Evolutionary conservation across 208 protist genomes (phyloP), one percentile per base, ranked within the genome.

Genomic region (Crithidia acanthocephali): DNA sequence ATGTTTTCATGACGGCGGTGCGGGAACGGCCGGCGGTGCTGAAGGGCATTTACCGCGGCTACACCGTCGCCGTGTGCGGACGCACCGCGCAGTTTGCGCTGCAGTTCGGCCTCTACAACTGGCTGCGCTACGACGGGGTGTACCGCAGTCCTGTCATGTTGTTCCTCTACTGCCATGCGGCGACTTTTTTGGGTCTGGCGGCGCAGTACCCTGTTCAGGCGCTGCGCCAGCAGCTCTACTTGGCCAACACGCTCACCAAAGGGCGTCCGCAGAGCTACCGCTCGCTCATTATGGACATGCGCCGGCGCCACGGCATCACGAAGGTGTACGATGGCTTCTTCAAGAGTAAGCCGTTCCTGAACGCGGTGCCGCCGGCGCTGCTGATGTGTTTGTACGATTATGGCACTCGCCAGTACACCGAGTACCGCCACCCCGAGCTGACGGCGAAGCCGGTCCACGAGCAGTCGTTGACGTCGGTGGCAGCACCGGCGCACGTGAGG

Each of bases 321-420:
- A 93, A 91, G 61, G 60, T 96, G 32, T 96, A 79, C 74, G 92
- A 96, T 32, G 92, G 92, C 28, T 96, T 94, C 70, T 96, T 94
- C 57, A 63, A 59, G 33, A 64, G 75, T 18, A 77, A 82, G 23
- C 92, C 92, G 3, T 59, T 93, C 20, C 76, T 96, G 27, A 79
- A 86, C 65, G 85, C 92, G 6, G 65, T 92, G 37, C 82, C 89
- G 25, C 62, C 83, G 20, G 92, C 92, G 37, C 70, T 94, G 63
- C 60, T 93, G 20, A 73, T 96, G 78, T 78, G 64, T 13, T 8
- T 82, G 0, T 96, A 94, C 66, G 92, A 96, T 59, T 15, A 85
- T 0, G 58, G 77, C 44, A 53, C 78, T 0, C 80, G 91, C 2
- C 81, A 79, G 62, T 91, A 81, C 76, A 89, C 91, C 6, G 91